Base-by-base conservation (phyloP, 2,329 filamentous ascomycete genomes). In the Ambrosiella beaveri region DNA sequence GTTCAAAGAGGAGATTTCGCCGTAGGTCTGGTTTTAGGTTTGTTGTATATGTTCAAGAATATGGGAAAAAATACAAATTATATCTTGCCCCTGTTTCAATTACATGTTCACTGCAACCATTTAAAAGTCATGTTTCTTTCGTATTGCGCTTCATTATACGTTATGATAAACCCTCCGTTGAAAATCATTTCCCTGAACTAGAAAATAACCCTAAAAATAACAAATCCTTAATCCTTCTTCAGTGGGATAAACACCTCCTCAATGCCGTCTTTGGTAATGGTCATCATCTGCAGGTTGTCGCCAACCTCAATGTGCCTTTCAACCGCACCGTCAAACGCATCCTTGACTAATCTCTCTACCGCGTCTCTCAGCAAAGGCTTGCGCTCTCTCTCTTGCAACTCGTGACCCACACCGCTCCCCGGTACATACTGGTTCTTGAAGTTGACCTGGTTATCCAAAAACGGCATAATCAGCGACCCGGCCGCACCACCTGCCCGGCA, bases 291-390 rank as follows among this genome's bases (percentile, higher is more conserved):
- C 69, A 98, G 73, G 55, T 86, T 85, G 74, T 98, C 93, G 71
- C 93, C 93, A 62, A 98, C 94, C 77, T 98, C 93, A 65, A 98
- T 98, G 74, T 98, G 93, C 73, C 93, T 86, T 79, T 98, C 93
- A 39, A 95, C 91, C 3, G 94, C 93, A 70, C 91, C 94, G 62
- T 95, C 94, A 72, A 98, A 98, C 2, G 93, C 93, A 78, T 98
- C 93, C 73, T 91, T 88, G 65, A 98, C 91, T 65, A 98, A 70
- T 63, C 85, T 81, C 74, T 95, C 86, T 36, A 95, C 91, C 61
- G 85, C 82, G 57, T 78, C 73, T 66, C 81, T 77, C 36, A 83
- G 76, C 67, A 97, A 73, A 56, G 87, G 86, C 66, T 82, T 75
- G 61, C 79, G 77, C 69, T 82, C 77, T 64, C 84, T 79, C 71